A percentile compares a stretch with the other conserved stretches of the same genome.
Evolutionary conservation across 768 basidiomycete genomes (phyloP).

Genomic region (Zangia roseola): DNA sequence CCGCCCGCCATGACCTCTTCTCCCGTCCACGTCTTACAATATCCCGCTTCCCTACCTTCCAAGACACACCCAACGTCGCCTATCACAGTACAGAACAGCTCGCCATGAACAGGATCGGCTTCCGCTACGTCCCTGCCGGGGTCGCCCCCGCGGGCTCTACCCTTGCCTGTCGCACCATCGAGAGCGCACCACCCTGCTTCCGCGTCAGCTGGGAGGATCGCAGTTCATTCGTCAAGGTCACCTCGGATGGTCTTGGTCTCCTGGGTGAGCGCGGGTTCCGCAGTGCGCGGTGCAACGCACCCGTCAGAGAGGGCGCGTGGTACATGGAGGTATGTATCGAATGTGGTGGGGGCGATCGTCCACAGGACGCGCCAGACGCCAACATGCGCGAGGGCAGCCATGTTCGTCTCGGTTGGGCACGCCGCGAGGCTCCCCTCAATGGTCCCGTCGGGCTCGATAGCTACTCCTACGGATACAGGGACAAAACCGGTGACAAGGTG

Average conservation of each 20-base stretch:
- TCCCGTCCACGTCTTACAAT: conserved; percentile 69
- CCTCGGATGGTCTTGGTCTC: conserved; percentile 73
- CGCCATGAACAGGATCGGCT: conserved; percentile 73
- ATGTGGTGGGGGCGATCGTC: conserved; percentile 64
- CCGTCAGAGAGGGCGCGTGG: conserved; percentile 88
- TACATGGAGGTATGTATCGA: conserved; percentile 89
- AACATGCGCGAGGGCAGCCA: conserved; percentile 67
- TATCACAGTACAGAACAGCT: conserved; percentile 70
- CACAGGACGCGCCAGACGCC: conserved; percentile 39
- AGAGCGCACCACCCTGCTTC: conserved; percentile 66
- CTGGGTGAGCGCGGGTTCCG: conserved; percentile 88
- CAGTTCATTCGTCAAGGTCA: conserved; percentile 73
- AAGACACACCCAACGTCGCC: conserved; percentile 50
- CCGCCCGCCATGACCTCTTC: conserved; percentile 66
- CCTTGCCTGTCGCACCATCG: conserved; percentile 75
- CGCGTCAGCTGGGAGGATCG: conserved; percentile 92
- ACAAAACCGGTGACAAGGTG: conserved; percentile 91
- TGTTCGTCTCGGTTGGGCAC: conserved; percentile 87
- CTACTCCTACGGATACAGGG: conserved; percentile 89
- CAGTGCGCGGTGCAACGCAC: conserved; percentile 86
- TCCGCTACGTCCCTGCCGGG: conserved; percentile 79
- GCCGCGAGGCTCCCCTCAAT: conserved; percentile 91
- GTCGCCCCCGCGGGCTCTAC: conserved; percentile 57
- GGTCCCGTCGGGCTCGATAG: conserved; percentile 92
- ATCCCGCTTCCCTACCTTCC: conserved; percentile 71